Base-by-base conservation (phyloP, 2,329 filamentous ascomycete species). In the Beauveria varroae region DNA sequence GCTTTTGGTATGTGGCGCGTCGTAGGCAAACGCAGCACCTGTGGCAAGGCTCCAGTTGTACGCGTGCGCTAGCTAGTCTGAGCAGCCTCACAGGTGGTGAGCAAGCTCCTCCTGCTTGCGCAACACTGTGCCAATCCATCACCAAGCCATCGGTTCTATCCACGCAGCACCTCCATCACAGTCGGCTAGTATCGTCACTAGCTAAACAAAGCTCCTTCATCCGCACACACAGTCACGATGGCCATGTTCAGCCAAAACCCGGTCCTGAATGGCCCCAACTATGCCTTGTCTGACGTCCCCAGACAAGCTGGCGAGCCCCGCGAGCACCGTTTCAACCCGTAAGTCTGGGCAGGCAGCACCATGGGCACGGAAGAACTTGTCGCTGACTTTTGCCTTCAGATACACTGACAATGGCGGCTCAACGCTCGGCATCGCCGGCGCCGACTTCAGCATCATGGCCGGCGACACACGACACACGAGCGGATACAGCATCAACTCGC, bases 351-450 rank as follows among this genome's bases (percentile, higher is more conserved):
- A 9, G 7, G 16, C 24, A 18, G 26, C 41, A 40, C 18, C 50
- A 5, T 16, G 12, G 34, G 34, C 10, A 6, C 34, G 34, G 2
- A 37, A 37, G 34, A 37, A 5, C 34, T 37, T 5, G 3, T 16
- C 14, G 5, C 28, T 49, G 18, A 41, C 51, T 22, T 6, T 22
- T 8, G 0, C 22, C 2, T 43, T 14, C 57, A 95, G 90, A 69
- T 99, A 99, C 78, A 96, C 95, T 67, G 93, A 99, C 81, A 99
- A 99, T 75, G 95, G 95, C 68, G 95, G 95, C 68, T 96, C 92
- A 63, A 98, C 95, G 60, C 86, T 99, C 61, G 95, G 92, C 71
- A 98, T 99, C 75, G 88, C 91, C 44, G 95, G 96, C 68, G 86
- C 87, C 72, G 90, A 96, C 80, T 99, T 98, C 81, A 86, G 92